phyloP scores from a whole-genome alignment of 2,329 filamentous ascomycete species.

The Coniochaeta sp. region DNA sequence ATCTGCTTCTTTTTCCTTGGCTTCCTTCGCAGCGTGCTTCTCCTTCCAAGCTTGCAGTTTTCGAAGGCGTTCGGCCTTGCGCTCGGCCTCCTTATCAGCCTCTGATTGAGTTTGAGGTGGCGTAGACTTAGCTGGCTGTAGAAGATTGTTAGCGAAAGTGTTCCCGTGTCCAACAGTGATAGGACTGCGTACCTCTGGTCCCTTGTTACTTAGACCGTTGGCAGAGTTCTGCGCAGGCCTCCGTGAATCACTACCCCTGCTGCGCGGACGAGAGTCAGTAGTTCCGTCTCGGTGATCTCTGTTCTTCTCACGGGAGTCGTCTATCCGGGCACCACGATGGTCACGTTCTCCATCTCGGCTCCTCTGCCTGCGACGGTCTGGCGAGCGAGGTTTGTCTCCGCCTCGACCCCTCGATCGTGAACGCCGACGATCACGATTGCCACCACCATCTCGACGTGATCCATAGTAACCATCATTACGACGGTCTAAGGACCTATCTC shows the following conservation, averaged over 20 bases:
- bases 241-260: conserved; percentile 57
- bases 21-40: conserved; percentile 70
- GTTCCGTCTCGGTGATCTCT: conserved; percentile 61
- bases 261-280: conserved; percentile 60
- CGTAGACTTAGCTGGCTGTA: conserved; percentile 46
- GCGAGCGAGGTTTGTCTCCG: conserved; percentile 49
- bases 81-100: conserved; percentile 70
- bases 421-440: conserved; percentile 52
- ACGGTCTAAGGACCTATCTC: conserved; percentile 63
- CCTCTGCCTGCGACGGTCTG: conserved; percentile 47
- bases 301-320: conserved; percentile 62
- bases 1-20: conserved; percentile 62
- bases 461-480: conserved; percentile 58
- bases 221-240: conserved; percentile 29
- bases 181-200: conserved; percentile 46
- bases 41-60: conserved; percentile 90
- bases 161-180: not conserved
- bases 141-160: conserved; percentile 15
- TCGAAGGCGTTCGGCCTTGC: conserved; percentile 71
- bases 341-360: conserved; percentile 60
- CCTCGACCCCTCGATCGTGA: conserved; percentile 52
- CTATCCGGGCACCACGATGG: conserved; percentile 56
- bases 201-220: conserved; percentile 40
- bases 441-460: conserved; percentile 45
- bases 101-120: conserved; percentile 50